Base-by-base conservation (phyloP, 2,329 filamentous ascomycete genomes). In the Aspergillus terreus region DNA sequence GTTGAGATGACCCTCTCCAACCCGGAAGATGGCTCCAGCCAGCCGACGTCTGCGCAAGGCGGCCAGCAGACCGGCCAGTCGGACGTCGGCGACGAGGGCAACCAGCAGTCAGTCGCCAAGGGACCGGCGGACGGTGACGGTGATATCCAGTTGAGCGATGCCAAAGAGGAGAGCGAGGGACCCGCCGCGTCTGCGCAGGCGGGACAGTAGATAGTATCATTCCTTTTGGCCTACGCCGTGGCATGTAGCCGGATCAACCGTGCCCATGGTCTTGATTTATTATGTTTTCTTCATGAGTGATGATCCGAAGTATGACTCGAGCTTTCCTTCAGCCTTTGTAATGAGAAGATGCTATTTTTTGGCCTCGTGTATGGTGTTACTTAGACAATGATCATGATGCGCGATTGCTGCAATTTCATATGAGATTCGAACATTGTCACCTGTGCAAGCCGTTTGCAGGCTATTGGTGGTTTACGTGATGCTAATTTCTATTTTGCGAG, bases 1-100 rank as follows among this genome's bases (percentile, higher is more conserved):
- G 63, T 76, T n/a, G 64, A 75, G 53, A 67, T 76, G 66, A 64
- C 62, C 3, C 66, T 76, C 46, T 50, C 54, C 4, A 49, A 58
- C 15, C 53, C 51, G 7, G 58, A 60, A 27, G 56, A 58, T 7
- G 54, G 48, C 11, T 38, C 38, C 10, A 47, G 47, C 44, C 36
- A 23, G 47, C 35, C 33, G 21, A 27, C 54, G n/a, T 41, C 47
- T 30, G 54, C 48, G 12, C 17, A 44, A 25, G 32, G 48, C 15
- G 46, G 54, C 23, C 41, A 45, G 10, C 32, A 44, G 15, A 23
- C 35, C 0, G 44, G 43, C 9, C 53, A 55, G n/a, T 27, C 51
- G 35, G 46, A 45, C n/a, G 42, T 40, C 15, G 46, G 32, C 10
- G 38, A 43, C 27, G 44, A 56, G 12, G 27, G 48, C 25, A 54